These are phyloP conservation scores for Hypoxylon trugodes DNA, from an alignment of 495 filamentous ascomycete species.

Conservation along the genomic window DNA sequence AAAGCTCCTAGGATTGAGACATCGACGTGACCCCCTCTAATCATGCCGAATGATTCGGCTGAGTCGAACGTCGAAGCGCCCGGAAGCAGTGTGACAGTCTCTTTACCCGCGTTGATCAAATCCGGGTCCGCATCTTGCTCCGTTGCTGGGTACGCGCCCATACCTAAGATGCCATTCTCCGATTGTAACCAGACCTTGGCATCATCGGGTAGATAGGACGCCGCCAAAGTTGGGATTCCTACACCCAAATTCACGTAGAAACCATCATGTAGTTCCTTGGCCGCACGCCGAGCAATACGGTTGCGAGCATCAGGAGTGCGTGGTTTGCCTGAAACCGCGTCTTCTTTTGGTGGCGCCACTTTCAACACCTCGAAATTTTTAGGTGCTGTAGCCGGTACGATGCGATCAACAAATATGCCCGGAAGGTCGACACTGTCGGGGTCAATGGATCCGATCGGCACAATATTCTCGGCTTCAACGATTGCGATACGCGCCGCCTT, in stretches of 20 bases:
- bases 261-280: constrained; percentile 69
- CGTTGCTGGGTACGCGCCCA: constrained; percentile 67
- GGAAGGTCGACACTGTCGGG: constrained; percentile 67
- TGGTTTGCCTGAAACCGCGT: constrained; percentile 16
- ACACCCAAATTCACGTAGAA: constrained; percentile 75
- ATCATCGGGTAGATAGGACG: constrained; percentile 60
- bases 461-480: constrained; percentile 75
- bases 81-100: constrained; percentile 65
- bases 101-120: constrained; percentile 69
- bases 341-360: constrained; percentile 30
- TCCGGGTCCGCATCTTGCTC: constrained; percentile 64
- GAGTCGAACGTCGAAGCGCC: constrained; percentile 66
- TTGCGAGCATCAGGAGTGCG: constrained; percentile 55
- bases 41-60: constrained; percentile 69
- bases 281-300: constrained; percentile 66
- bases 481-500: constrained; percentile 70
- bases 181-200: constrained; percentile 66
- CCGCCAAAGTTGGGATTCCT: constrained; percentile 68
- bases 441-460: constrained; percentile 65
- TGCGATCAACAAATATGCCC: constrained; percentile 70
- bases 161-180: constrained; percentile 69
- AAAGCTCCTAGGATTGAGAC: constrained; percentile 68
- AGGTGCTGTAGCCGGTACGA: constrained; percentile 63
- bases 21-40: constrained; percentile 67
- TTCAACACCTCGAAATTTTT: constrained; percentile 68